Conservation (phyloP, 2,329 filamentous ascomycete genomes). For the Aureobasidium leucospermi region DNA sequence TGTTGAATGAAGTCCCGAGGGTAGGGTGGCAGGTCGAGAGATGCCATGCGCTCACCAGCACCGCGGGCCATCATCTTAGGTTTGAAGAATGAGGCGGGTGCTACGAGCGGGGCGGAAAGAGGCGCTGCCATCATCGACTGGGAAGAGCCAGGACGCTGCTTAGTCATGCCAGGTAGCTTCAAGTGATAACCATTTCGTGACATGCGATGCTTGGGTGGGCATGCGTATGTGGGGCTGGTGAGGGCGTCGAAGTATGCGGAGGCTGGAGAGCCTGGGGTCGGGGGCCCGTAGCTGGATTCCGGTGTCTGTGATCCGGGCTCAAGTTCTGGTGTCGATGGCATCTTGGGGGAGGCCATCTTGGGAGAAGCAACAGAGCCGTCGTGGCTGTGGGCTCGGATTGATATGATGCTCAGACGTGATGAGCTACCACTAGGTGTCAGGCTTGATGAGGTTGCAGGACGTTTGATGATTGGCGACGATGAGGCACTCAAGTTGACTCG, state of each 20-base stretch:
- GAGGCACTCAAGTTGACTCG: not conserved
- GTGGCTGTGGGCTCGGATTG: not conserved
- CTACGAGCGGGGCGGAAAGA: not conserved
- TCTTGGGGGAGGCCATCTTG: not conserved
- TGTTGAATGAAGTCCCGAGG: not conserved
- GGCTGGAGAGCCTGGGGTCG: slow-evolving; percentile 1
- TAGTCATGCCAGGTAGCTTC: not conserved
- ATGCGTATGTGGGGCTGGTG: not conserved
- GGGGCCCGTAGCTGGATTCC: not conserved
- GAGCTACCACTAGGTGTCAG: not conserved
- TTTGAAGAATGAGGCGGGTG: not conserved
- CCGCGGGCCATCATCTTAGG: not conserved
- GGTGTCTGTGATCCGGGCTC: not conserved
- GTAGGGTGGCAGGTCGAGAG: not conserved
- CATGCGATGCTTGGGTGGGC: slow-evolving; percentile 1
- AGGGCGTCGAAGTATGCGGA: slow-evolving; percentile 7
- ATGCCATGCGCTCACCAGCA: not conserved
- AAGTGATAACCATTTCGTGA: not conserved
- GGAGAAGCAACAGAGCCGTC: not conserved
- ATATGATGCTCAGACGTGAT: slow-evolving; percentile 7
- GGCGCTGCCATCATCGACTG: not conserved
- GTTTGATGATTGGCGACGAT: not conserved
- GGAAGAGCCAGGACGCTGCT: not conserved
- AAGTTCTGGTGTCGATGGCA: slow-evolving; percentile 6
- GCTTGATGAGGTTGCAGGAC: not conserved